A percentile compares a stretch with the other conserved stretches of the same genome.
Evolutionary conservation across 106 monocot genomes (phyloP).

Genomic region (Phalaenopsis equestris): DNA sequence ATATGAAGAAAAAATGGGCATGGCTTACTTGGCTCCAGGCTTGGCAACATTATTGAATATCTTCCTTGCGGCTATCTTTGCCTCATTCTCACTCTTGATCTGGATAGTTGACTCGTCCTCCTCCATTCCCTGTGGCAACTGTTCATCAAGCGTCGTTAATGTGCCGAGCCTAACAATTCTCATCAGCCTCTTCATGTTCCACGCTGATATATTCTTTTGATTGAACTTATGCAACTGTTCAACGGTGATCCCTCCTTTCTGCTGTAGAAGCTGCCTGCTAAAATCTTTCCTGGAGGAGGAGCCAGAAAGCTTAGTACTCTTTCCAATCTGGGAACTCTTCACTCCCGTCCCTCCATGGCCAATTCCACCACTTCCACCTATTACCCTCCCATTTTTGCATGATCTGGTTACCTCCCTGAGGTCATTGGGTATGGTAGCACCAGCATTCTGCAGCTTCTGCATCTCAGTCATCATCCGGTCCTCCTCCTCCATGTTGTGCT

Average conservation of each 20-base stretch:
- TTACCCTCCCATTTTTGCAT: constrained; percentile 12
- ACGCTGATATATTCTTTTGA: constrained; percentile 79
- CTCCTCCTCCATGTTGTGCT: constrained; percentile 42
- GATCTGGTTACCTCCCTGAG: constrained; percentile 32
- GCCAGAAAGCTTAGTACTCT: constrained; percentile 28
- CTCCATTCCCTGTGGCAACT: constrained; percentile 16
- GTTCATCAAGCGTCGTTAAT: constrained; percentile 56
- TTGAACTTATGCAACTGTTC: constrained; percentile 58
- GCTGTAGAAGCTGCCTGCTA: constrained; percentile 5
- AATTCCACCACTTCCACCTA: constrained; percentile 2
- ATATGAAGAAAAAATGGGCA: background rate
- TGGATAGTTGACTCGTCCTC: constrained; percentile 48
- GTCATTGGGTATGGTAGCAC: constrained; percentile 40
- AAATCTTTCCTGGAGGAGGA: constrained; percentile 10
- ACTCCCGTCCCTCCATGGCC: background rate
- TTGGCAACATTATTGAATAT: constrained; percentile 72
- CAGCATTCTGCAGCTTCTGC: constrained; percentile 50
- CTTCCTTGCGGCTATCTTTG: constrained; percentile 62
- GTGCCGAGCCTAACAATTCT: constrained; percentile 55
- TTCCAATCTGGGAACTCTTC: constrained; percentile 26
- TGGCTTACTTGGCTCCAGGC: constrained; percentile 59
- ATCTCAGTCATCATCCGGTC: constrained; percentile 39
- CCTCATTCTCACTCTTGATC: constrained; percentile 72
- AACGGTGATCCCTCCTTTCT: constrained; percentile 54
- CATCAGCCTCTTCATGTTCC: constrained; percentile 92